These are phyloP conservation scores for Candida ponderosae DNA, from an alignment of 805 yeast genomes.

Conservation along the genomic window DNA sequence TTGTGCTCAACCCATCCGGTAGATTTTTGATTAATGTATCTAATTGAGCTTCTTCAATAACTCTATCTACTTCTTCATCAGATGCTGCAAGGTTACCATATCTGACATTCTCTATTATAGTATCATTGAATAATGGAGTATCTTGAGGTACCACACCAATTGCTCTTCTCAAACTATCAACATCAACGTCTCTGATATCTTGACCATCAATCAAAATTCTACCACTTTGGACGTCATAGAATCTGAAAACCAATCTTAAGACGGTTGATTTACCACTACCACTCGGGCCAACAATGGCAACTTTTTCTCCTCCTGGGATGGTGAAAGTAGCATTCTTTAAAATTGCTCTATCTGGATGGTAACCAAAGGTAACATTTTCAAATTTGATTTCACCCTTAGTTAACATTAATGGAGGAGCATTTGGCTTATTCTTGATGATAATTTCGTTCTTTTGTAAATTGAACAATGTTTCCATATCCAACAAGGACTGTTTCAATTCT, in stretches of 20 bases:
- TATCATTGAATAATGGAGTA: conserved; percentile 89
- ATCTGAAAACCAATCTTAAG: conserved; percentile 74
- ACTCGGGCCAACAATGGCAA: conserved; percentile 94
- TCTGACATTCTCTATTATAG: conserved; percentile 78
- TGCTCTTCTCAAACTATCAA: conserved; percentile 64
- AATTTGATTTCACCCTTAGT: conserved; percentile 61
- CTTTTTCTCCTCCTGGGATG: conserved; percentile 85
- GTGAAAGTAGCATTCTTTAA: conserved; percentile 72
- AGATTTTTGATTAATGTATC: conserved; percentile 53
- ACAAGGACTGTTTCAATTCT: conserved; percentile 83
- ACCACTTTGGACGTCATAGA: conserved; percentile 78
- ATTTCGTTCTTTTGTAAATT: conserved; percentile 73
- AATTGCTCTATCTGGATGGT: conserved; percentile 83
- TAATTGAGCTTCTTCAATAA: conserved; percentile 65
- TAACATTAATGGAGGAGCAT: conserved; percentile 55
- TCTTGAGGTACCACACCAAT: conserved; percentile 97
- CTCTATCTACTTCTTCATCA: conserved; percentile 60
- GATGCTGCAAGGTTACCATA: conserved; percentile 74
- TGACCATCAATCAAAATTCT: conserved; percentile 82
- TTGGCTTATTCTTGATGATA: conserved; percentile 50
- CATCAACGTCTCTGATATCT: conserved; percentile 66
- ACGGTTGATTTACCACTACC: conserved; percentile 96
- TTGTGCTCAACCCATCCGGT: conserved; percentile 79
- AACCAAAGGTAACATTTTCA: conserved; percentile 90
- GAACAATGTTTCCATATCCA: conserved; percentile 95